These are phyloP conservation scores for Santalum album DNA, from an alignment of 164 flowering plant genomes.

Conservation along the genomic window DNA sequence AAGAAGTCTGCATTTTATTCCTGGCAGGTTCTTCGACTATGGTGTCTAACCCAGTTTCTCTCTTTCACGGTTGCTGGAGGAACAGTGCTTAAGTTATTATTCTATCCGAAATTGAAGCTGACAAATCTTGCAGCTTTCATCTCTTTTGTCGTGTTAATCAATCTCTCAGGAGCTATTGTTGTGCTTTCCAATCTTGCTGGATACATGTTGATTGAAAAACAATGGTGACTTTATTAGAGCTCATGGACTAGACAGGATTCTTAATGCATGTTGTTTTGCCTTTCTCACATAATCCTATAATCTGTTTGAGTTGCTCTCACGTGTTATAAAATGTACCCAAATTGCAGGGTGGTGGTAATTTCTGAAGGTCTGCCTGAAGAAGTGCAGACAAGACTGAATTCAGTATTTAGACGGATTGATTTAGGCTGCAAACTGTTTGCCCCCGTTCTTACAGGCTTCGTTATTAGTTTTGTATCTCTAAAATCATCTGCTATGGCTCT, in stretches of 20 bases:
- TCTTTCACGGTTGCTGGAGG: neutral
- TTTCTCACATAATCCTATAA: too few species aligned
- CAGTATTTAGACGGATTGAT: neutral
- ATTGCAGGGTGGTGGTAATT: slow-evolving; percentile 1
- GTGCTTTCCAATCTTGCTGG: neutral
- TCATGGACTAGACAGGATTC: too few species aligned
- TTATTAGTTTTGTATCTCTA: neutral
- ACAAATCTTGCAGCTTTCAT: neutral
- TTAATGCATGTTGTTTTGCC: too few species aligned
- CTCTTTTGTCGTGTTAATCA: neutral
- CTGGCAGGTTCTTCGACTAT: neutral
- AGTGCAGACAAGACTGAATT: neutral
- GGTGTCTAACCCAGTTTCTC: neutral
- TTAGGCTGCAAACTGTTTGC: neutral
- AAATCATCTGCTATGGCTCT: neutral
- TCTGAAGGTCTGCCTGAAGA: neutral
- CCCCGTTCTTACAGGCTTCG: neutral
- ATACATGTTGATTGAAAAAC: neutral
- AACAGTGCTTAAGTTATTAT: neutral
- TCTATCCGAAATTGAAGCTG: neutral
- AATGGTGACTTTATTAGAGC: too few species aligned
- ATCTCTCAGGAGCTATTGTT: neutral
- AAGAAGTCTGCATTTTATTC: neutral
- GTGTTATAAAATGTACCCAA: too few species aligned
- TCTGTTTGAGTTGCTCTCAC: too few species aligned